A percentile compares a stretch with the other conserved stretches of the same genome.
phyloP scores from a whole-genome alignment of 805 yeast genomes.

The Teunomyces kruisii region DNA sequence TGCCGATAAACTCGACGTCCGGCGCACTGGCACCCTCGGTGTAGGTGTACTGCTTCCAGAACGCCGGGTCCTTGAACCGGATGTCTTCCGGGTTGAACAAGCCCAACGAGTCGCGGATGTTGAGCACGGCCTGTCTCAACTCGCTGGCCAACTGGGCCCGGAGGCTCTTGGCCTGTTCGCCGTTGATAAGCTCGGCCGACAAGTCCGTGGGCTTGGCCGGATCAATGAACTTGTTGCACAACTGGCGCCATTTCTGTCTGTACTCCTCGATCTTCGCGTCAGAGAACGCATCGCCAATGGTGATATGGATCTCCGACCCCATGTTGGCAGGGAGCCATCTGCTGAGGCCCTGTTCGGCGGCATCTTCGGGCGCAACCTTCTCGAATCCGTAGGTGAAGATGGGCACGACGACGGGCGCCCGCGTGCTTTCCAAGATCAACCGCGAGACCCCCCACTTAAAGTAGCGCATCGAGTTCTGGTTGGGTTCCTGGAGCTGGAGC shows the following conservation, averaged over 20 bases:
- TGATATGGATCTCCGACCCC: constrained; percentile 66
- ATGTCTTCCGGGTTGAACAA: constrained; percentile 62
- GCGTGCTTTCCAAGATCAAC: constrained; percentile 75
- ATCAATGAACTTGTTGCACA: constrained; percentile 57
- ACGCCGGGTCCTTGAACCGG: constrained; percentile 62
- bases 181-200: constrained; percentile 59
- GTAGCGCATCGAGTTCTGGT: constrained; percentile 83
- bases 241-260: constrained; percentile 66
- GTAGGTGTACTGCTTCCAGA: constrained; percentile 70
- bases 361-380: constrained; percentile 76
- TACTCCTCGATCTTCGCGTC: constrained; percentile 58
- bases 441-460: constrained; percentile 96
- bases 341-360: constrained; percentile 50
- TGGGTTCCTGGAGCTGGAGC: constrained; percentile 77
- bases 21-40: constrained; percentile 69
- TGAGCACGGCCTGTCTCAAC: constrained; percentile 63
- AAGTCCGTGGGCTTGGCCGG: constrained; percentile 55
- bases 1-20: constrained; percentile 68
- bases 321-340: constrained; percentile 61
- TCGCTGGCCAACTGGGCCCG: constrained; percentile 70
- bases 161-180: constrained; percentile 62
- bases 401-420: constrained; percentile 85
- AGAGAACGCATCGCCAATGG: constrained; percentile 69
- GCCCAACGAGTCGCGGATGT: constrained; percentile 37
- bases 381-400: constrained; percentile 86